phyloP scores from a whole-genome alignment of 768 basidiomycete species.

The Podaxis pistillaris region DNA sequence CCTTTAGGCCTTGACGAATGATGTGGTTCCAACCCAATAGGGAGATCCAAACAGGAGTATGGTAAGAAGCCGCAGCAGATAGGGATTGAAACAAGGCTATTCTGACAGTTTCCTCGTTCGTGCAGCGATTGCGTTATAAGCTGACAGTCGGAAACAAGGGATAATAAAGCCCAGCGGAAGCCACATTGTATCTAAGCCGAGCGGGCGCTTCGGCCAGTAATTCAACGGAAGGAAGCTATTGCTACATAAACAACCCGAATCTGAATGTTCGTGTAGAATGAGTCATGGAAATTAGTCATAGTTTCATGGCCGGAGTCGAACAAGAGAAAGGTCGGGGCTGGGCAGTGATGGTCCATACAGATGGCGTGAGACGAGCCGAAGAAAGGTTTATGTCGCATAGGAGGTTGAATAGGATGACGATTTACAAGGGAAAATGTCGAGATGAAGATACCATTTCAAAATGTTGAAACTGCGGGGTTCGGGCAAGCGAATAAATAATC shows the following conservation, averaged over 20 bases:
- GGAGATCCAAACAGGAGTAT: not conserved
- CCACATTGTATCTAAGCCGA: not conserved
- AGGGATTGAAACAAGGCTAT: constrained; percentile 4
- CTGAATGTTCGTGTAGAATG: not conserved
- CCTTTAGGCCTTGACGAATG: not conserved
- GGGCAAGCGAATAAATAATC: not conserved
- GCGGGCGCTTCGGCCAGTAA: not conserved
- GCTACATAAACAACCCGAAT: not conserved
- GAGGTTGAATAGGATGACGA: not conserved
- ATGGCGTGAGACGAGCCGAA: not conserved
- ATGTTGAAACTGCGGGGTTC: not conserved
- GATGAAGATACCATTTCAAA: not conserved
- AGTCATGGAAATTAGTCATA: not conserved
- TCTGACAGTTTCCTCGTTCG: not conserved
- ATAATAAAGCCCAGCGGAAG: not conserved
- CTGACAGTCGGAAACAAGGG: not conserved
- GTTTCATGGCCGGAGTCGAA: not conserved
- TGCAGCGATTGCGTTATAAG: not conserved
- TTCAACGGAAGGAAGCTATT: not conserved
- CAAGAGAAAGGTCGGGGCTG: not conserved
- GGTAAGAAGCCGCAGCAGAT: constrained; percentile 1
- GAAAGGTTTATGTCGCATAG: not conserved
- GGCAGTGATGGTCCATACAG: not conserved
- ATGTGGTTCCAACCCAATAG: not conserved
- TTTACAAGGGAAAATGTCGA: too few relatives aligned